These are phyloP conservation scores for Hawksworthiomyces lignivorus DNA, from an alignment of 2,329 filamentous ascomycete genomes.

Conservation along the genomic window DNA sequence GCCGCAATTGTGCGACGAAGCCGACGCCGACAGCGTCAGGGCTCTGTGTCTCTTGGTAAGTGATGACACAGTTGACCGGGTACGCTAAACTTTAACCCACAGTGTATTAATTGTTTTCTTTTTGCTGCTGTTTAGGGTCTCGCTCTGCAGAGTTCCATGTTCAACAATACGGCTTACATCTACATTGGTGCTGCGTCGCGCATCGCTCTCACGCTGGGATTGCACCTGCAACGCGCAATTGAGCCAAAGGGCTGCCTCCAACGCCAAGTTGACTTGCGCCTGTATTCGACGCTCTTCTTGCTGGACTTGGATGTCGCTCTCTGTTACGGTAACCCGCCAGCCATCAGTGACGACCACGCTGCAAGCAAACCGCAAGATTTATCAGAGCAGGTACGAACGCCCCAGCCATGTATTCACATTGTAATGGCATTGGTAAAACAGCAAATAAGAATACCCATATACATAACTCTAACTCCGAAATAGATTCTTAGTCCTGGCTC, in stretches of 20 bases:
- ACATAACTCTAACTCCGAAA: no score
- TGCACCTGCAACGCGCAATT: conserved; percentile 18
- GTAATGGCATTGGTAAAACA: no score
- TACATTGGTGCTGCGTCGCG: conserved; percentile 20
- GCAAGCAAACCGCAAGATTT: conserved; percentile 11
- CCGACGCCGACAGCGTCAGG: conserved; percentile 20
- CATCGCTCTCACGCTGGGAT: conserved; percentile 20
- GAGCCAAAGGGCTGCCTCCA: conserved; percentile 18
- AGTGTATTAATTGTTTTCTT: not conserved
- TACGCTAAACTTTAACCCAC: no score
- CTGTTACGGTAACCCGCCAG: conserved; percentile 20
- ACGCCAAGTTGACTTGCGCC: conserved; percentile 18
- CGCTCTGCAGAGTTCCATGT: conserved; percentile 19
- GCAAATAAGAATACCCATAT: no score
- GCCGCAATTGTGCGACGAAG: conserved; percentile 19
- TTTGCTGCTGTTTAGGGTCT: conserved; percentile 10
- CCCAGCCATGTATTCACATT: no score
- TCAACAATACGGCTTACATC: conserved; percentile 20
- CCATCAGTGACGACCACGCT: conserved; percentile 17
- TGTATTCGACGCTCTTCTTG: conserved; percentile 20
- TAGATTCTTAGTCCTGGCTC: conserved; percentile 21
- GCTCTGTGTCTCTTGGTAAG: conserved; percentile 19
- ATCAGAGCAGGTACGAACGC: conserved; percentile 15
- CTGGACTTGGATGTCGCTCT: conserved; percentile 21
- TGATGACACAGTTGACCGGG: no score